Base-by-base conservation (phyloP, 768 basidiomycete species). In the Butyriboletus loyo region DNA sequence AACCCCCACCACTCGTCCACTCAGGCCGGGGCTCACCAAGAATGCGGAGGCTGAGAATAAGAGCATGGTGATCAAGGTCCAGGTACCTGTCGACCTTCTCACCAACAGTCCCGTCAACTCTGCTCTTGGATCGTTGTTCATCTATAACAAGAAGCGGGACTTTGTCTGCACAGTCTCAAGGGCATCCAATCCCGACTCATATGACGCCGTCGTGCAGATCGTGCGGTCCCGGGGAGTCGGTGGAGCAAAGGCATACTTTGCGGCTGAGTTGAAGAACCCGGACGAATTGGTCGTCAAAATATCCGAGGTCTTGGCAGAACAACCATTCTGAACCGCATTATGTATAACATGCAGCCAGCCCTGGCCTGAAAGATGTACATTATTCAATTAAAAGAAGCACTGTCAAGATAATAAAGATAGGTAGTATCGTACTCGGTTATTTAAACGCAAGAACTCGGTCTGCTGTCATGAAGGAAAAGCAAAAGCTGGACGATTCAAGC, bases 121-220 rank as follows among this genome's bases (percentile, higher is more conserved):
- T 22, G 51, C 17, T 24, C 48, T 54, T 7, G 73, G 61, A 3
- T 54, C 67, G 49, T 53, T 80, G 21, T 57, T 76, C 31, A 71
- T 84, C 25, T 85, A 83, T 56, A 78, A 73, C 43, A 78, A 78
- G 65, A 82, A 78, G 58, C 70, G 78, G 9, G 75, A 82, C 49
- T 77, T 85, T 34, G 70, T 77, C 5, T 83, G 82, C 56, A 56
- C 63, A 3, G 65, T 82, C 21, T 24, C 61, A 15, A 64, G 72
- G 14, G 42, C 32, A 4, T 75, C 61, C 72, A 51, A 65, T 61
- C 30, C 65, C 60, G 17, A 54, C 43, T 75, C 61, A 1, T 85
- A 81, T 53, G 74, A 79, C 48, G 55, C 65, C 1, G 37, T 85
- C 13, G 56, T 61, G 10, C 56, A 69, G n/a, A 63, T 70, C 7